Evolutionary conservation across 139 green algal species (phyloP).

Genomic region (Pycnococcus provasolii): DNA sequence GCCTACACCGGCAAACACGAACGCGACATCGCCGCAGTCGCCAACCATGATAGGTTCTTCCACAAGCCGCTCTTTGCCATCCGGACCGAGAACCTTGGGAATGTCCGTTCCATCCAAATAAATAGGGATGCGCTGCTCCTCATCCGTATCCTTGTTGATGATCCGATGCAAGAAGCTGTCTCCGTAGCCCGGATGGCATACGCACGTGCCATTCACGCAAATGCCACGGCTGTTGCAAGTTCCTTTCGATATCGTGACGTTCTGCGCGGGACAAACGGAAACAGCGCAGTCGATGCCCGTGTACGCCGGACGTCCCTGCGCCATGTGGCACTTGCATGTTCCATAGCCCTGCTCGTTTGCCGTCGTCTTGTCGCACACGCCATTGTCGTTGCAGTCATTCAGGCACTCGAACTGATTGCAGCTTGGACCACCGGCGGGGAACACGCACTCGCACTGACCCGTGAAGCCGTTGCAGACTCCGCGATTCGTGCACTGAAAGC

Average conservation of each 20-base stretch:
- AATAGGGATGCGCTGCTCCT: not conserved
- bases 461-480: constrained; percentile 4
- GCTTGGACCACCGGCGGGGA: not conserved
- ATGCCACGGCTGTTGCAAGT: constrained; percentile 1
- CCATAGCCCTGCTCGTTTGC: constrained; percentile 6
- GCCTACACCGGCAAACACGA: not conserved
- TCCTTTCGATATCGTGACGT: not conserved
- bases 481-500: constrained; percentile 3
- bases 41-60: constrained; percentile 1
- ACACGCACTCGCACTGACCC: constrained; percentile 7
- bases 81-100: not conserved
- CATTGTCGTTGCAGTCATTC: constrained; percentile 20
- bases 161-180: not conserved
- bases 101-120: not conserved
- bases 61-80: not conserved
- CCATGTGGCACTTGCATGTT: not conserved
- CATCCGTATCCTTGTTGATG: not conserved
- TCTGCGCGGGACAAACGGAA: constrained; percentile 3
- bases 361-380: constrained; percentile 3
- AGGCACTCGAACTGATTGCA: constrained; percentile 3
- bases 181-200: constrained; percentile 7
- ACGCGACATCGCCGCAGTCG: constrained; percentile 2
- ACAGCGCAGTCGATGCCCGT: constrained; percentile 1
- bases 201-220: constrained; percentile 17
- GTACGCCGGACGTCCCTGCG: not conserved